These are phyloP conservation scores for Amanita rubescens DNA, from an alignment of 768 basidiomycete genomes.

Conservation along the genomic window DNA sequence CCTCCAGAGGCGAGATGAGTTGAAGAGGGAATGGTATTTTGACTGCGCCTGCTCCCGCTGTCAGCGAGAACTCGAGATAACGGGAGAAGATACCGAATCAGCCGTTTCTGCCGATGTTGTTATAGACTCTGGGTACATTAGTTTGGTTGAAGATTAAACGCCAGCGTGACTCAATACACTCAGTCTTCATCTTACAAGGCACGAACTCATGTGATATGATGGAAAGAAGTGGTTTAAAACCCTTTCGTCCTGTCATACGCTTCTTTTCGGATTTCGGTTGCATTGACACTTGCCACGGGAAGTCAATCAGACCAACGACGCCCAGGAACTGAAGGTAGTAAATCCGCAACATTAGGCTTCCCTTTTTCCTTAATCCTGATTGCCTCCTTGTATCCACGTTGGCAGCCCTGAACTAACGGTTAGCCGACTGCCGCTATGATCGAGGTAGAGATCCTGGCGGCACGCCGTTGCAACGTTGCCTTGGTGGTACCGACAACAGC, in stretches of 20 bases:
- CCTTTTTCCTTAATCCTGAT: background rate
- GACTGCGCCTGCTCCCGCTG: conserved; percentile 19
- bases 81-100: background rate
- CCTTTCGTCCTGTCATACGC: too few relatives aligned
- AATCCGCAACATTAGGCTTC: background rate
- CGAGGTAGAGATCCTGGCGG: too few relatives aligned
- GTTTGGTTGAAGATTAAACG: background rate
- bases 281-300: too few relatives aligned
- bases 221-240: too few relatives aligned
- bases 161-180: background rate
- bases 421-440: background rate
- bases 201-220: background rate
- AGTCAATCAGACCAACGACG: background rate
- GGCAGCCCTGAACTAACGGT: background rate
- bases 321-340: background rate
- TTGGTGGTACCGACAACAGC: background rate
- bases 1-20: conserved; percentile 10
- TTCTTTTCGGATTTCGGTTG: too few relatives aligned
- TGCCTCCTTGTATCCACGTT: background rate
- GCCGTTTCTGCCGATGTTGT: background rate
- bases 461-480: conserved; percentile 2
- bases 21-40: conserved; percentile 19
- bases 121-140: conserved; percentile 7
- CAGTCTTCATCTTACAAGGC: background rate
- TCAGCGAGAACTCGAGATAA: conserved; percentile 8